These are phyloP conservation scores for Rubus idaeus DNA, from an alignment of 306 rosid species.

Conservation along the genomic window DNA sequence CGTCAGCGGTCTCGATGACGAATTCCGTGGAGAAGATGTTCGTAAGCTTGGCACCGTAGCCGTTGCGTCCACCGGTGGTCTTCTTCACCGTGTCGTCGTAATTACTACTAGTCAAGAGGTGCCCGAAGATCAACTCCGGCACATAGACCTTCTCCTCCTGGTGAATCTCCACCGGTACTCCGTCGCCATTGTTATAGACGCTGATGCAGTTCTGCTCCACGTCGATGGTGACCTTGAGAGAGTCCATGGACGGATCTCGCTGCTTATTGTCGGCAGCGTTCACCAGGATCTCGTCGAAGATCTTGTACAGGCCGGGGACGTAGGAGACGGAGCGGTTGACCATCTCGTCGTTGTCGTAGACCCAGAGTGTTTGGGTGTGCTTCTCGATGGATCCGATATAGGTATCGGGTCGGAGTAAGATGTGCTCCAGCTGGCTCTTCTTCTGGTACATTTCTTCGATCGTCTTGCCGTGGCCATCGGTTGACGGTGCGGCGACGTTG, in stretches of 20 bases:
- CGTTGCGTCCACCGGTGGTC: slow-evolving; percentile 93
- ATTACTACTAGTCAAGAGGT: slow-evolving; percentile 82
- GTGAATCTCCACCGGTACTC: slow-evolving; percentile 89
- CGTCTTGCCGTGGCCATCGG: slow-evolving; percentile 36
- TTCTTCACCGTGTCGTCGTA: slow-evolving; percentile 80
- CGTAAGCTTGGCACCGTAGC: slow-evolving; percentile 93
- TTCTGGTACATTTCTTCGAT: slow-evolving; percentile 92
- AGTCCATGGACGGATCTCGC: slow-evolving; percentile 75
- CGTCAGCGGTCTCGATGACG: slow-evolving; percentile 88
- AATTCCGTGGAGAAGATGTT: slow-evolving; percentile 89
- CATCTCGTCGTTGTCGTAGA: slow-evolving; percentile 69
- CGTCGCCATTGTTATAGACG: slow-evolving; percentile 78
- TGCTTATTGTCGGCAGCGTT: slow-evolving; percentile 97
- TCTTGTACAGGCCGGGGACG: slow-evolving; percentile 92
- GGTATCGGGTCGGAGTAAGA: slow-evolving; percentile 91
- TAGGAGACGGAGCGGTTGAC: slow-evolving; percentile 62
- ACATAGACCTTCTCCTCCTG: slow-evolving; percentile 94
- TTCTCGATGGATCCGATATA: slow-evolving; percentile 89
- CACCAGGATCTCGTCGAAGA: slow-evolving; percentile 92
- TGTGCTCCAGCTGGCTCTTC: slow-evolving; percentile 92
- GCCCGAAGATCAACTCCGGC: slow-evolving; percentile 91
- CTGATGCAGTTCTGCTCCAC: slow-evolving; percentile 52
- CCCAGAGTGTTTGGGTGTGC: slow-evolving; percentile 84
- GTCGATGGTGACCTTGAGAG: slow-evolving; percentile 63
- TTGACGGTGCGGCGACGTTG: slow-evolving; percentile 36